Evolutionary conservation across 2,329 filamentous ascomycete species (phyloP).

Genomic region (Beauveria australis): DNA sequence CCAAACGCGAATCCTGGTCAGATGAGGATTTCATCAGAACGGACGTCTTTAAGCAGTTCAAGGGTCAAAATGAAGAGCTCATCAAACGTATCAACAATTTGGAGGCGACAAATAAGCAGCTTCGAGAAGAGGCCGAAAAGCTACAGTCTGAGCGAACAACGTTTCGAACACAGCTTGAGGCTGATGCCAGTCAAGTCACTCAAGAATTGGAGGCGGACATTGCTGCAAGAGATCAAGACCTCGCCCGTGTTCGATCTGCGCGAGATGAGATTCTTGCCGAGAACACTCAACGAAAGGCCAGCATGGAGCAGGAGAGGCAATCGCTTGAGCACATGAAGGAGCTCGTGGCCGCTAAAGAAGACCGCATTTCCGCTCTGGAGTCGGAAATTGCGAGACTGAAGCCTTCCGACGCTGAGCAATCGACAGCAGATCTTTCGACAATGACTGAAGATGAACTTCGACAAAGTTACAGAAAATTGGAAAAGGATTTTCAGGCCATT

Average conservation of each 20-base stretch:
- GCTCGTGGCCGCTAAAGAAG: constrained; percentile 68
- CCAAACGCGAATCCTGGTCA: constrained; percentile 60
- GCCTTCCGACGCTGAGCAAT: constrained; percentile 36
- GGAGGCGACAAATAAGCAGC: constrained; percentile 76
- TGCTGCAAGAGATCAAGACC: constrained; percentile 70
- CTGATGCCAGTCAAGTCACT: constrained; percentile 64
- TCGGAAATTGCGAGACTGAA: constrained; percentile 68
- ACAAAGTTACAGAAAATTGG: constrained; percentile 63
- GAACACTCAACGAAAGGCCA: constrained; percentile 67
- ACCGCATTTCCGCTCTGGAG: constrained; percentile 74
- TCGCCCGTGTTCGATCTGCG: constrained; percentile 74
- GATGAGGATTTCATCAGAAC: constrained; percentile 93
- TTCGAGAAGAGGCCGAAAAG: constrained; percentile 79
- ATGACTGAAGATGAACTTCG: constrained; percentile 64
- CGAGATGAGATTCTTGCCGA: constrained; percentile 84
- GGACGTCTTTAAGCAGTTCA: constrained; percentile 87
- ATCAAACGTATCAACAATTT: constrained; percentile 87
- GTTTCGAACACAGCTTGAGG: constrained; percentile 73
- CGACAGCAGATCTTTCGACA: constrained; percentile 42
- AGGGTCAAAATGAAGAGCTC: constrained; percentile 82
- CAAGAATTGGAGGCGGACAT: constrained; percentile 77
- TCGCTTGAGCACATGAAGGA: constrained; percentile 71
- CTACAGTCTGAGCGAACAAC: constrained; percentile 75
- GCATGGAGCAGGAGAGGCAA: constrained; percentile 65
- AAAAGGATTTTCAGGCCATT: constrained; percentile 74